phyloP scores from a whole-genome alignment of 192 early-diverging fungal species.

The Podila epicladia region DNA sequence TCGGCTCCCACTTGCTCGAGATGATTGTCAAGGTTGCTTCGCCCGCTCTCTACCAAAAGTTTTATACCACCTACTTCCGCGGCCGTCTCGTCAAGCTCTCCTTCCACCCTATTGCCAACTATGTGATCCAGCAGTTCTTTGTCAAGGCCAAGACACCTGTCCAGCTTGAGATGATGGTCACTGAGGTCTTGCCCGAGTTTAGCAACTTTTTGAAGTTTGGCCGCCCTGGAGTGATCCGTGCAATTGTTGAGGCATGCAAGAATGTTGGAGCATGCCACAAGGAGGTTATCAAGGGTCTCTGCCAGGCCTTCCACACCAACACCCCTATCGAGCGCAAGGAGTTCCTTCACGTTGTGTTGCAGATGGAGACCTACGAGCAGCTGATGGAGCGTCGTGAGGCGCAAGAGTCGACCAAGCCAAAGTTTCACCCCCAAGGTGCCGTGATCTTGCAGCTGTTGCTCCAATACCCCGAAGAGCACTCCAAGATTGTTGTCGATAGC shows the following conservation, averaged over 20 bases:
- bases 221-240: conserved; percentile 78
- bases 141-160: conserved; percentile 64
- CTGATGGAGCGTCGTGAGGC: conserved; percentile 34
- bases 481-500: conserved; percentile 68
- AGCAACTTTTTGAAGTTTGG: conserved; percentile 67
- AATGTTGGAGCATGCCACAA: conserved; percentile 67
- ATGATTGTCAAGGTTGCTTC: conserved; percentile 68
- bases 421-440: conserved; percentile 73
- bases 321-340: conserved; percentile 61
- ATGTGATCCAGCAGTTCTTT: conserved; percentile 85
- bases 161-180: conserved; percentile 73
- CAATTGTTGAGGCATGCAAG: conserved; percentile 71
- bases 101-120: conserved; percentile 78
- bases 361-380: conserved; percentile 67
- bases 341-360: conserved; percentile 67
- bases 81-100: conserved; percentile 68
- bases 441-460: conserved; percentile 73
- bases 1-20: conserved; percentile 86
- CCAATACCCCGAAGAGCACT: conserved; percentile 66
- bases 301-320: conserved; percentile 63
- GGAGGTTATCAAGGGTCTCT: conserved; percentile 64
- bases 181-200: conserved; percentile 66
- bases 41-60: conserved; percentile 62
- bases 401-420: conserved; percentile 56
- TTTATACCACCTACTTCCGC: conserved; percentile 75